Evolutionary conservation across 306 rosid genomes (phyloP).

Genomic region (Begonia loranthoides): DNA sequence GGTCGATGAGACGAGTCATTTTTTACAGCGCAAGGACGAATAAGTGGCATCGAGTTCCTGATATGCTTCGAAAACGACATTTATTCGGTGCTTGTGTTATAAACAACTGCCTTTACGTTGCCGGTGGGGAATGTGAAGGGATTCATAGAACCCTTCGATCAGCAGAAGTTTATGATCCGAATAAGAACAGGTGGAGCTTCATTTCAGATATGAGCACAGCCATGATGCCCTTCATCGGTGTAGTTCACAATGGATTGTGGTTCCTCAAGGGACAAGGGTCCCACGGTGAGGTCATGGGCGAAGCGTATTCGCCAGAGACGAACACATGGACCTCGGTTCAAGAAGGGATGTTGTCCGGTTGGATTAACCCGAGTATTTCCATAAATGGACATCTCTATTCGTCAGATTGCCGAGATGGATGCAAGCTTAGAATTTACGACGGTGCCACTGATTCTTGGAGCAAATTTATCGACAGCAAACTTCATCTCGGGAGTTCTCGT

Average conservation of each 20-base stretch:
- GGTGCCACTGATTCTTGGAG: conserved; percentile 73
- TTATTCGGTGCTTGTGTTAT: conserved; percentile 89
- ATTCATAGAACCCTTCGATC: conserved; percentile 93
- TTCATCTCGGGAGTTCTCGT: conserved; percentile 83
- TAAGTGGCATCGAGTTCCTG: conserved; percentile 97
- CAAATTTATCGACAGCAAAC: conserved; percentile 89
- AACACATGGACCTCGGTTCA: conserved; percentile 76
- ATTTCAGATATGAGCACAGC: conserved; percentile 91
- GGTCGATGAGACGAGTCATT: conserved; percentile 96
- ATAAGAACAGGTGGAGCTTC: conserved; percentile 78
- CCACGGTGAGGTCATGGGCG: conserved; percentile 82
- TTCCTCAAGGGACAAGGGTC: conserved; percentile 89
- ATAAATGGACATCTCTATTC: conserved; percentile 79
- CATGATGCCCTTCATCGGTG: conserved; percentile 97
- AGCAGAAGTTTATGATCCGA: conserved; percentile 91
- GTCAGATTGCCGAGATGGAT: conserved; percentile 86
- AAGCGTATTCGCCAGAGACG: conserved; percentile 78
- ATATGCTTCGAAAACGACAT: conserved; percentile 95
- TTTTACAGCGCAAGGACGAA: conserved; percentile 91
- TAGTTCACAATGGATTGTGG: conserved; percentile 84
- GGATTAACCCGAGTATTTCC: conserved; percentile 96
- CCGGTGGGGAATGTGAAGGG: conserved; percentile 99
- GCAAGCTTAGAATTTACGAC: conserved; percentile 88
- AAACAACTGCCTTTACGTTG: conserved; percentile 91
- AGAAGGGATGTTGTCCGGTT: conserved; percentile 77